A percentile compares a stretch with the other conserved stretches of the same genome.
These are phyloP conservation scores for Myriosclerotinia scirpicola DNA, from an alignment of 2,329 filamentous ascomycete genomes.

Conservation along the genomic window DNA sequence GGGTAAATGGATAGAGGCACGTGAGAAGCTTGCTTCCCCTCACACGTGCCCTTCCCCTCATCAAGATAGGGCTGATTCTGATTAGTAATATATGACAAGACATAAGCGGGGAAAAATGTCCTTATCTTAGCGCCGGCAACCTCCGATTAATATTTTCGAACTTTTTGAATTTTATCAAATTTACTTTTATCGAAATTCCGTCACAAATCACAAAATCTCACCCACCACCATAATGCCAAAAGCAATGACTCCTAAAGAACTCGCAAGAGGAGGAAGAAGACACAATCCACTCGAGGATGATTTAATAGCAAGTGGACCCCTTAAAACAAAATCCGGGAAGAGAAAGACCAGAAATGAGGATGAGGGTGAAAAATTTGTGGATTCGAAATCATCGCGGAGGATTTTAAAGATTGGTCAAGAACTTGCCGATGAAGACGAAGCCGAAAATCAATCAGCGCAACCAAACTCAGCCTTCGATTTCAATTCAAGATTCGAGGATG, in stretches of 20 bases:
- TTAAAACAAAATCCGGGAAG: conserved; percentile 75
- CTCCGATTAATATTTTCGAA: conserved; percentile 20
- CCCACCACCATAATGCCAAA: conserved; percentile 67
- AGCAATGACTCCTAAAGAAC: conserved; percentile 59
- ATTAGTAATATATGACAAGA: background rate
- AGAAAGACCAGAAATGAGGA: conserved; percentile 60
- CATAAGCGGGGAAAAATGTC: conserved; percentile 5
- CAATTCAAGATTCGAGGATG: conserved; percentile 68
- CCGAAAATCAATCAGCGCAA: conserved; percentile 46
- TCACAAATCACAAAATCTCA: conserved; percentile 11
- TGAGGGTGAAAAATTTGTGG: conserved; percentile 71
- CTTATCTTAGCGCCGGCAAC: conserved; percentile 25
- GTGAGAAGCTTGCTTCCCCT: background rate
- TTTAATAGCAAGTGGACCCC: conserved; percentile 65
- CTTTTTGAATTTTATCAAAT: conserved; percentile 27
- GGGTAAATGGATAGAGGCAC: too few species aligned
- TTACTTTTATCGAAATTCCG: conserved; percentile 19
- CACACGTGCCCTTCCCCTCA: background rate
- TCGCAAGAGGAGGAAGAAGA: conserved; percentile 60
- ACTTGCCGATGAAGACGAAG: conserved; percentile 76
- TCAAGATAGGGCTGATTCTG: background rate
- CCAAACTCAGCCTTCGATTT: conserved; percentile 73
- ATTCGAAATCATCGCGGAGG: conserved; percentile 82
- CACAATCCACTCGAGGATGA: conserved; percentile 94
- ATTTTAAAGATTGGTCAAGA: conserved; percentile 90